These are phyloP conservation scores for Tricholoma saponaceum DNA, from an alignment of 768 basidiomycete species.

Conservation along the genomic window DNA sequence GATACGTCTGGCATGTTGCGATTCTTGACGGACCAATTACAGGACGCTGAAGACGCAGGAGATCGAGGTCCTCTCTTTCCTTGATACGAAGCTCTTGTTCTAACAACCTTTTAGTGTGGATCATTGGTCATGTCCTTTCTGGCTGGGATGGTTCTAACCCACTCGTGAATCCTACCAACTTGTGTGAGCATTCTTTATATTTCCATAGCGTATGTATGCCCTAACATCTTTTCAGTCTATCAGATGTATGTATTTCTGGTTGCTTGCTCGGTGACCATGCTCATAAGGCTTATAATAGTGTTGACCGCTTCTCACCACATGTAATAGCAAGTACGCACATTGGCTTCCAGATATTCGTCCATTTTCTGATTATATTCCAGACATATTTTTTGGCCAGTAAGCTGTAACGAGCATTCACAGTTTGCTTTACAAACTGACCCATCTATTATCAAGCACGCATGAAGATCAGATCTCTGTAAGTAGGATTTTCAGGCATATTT, in stretches of 20 bases:
- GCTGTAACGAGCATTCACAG: background rate
- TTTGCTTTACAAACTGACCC: background rate
- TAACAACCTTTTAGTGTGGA: slow-evolving; percentile 34
- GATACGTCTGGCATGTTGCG: slow-evolving; percentile 75
- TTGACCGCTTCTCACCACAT: slow-evolving; percentile 76
- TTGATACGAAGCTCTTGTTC: background rate
- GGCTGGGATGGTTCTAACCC: slow-evolving; percentile 75
- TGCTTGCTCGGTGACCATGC: background rate
- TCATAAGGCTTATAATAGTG: slow-evolving; percentile 30
- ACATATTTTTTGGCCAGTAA: slow-evolving; percentile 73
- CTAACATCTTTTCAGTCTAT: slow-evolving; percentile 23
- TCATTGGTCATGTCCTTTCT: slow-evolving; percentile 51
- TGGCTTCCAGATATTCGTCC: background rate
- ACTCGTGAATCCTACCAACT: slow-evolving; percentile 59
- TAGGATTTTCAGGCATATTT: slow-evolving; percentile 1
- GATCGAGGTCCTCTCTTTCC: slow-evolving; percentile 47
- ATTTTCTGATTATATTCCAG: slow-evolving; percentile 25
- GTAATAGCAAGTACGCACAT: slow-evolving; percentile 62
- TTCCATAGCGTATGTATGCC: background rate
- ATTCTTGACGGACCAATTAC: slow-evolving; percentile 74
- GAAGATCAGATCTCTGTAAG: slow-evolving; percentile 66
- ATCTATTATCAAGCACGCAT: slow-evolving; percentile 38
- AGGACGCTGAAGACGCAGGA: slow-evolving; percentile 72
- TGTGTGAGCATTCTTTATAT: slow-evolving; percentile 44
- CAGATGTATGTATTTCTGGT: slow-evolving; percentile 30